A percentile compares a stretch with the other conserved stretches of the same genome.
These are phyloP conservation scores for Amphicarpaea edgeworthii DNA, from an alignment of 306 rosid genomes.

Conservation along the genomic window DNA sequence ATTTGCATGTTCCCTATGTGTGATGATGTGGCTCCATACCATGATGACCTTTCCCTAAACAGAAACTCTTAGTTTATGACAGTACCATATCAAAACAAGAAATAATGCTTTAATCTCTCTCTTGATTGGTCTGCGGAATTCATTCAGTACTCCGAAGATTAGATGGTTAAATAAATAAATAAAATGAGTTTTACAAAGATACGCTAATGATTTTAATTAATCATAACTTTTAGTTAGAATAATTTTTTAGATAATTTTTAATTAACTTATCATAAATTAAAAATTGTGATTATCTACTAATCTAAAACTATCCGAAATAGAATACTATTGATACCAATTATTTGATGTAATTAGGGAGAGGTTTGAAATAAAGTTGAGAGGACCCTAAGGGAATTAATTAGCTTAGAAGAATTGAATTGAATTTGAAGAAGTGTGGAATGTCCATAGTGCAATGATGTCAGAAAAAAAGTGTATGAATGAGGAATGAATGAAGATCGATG, in stretches of 20 bases:
- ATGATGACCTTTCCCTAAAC: slow-evolving; percentile 62
- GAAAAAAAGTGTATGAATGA: slow-evolving; percentile 37
- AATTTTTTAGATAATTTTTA: too few relatives aligned
- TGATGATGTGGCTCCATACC: slow-evolving; percentile 56
- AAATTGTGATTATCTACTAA: too few relatives aligned
- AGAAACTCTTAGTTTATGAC: slow-evolving; percentile 48
- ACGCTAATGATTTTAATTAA: too few relatives aligned
- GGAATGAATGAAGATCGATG: slow-evolving; percentile 51
- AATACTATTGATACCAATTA: too few relatives aligned
- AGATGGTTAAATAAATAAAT: background rate
- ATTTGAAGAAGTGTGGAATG: too few relatives aligned
- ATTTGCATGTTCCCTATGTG: slow-evolving; percentile 77
- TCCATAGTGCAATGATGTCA: slow-evolving; percentile 47
- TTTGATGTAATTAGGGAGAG: too few relatives aligned
- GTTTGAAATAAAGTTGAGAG: slow-evolving; percentile 20
- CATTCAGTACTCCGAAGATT: slow-evolving; percentile 28
- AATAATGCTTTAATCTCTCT: slow-evolving; percentile 41
- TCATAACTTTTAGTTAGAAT: too few relatives aligned
- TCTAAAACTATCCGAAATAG: too few relatives aligned
- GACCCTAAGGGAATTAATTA: background rate
- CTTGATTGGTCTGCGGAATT: slow-evolving; percentile 37
- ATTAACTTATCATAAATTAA: too few relatives aligned
- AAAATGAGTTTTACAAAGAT: too few relatives aligned
- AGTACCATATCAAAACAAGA: slow-evolving; percentile 53
- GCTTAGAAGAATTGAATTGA: slow-evolving; percentile 39